Evolutionary conservation across 2,329 filamentous ascomycete genomes (phyloP).

Genomic region (Aspergillus sp.): DNA sequence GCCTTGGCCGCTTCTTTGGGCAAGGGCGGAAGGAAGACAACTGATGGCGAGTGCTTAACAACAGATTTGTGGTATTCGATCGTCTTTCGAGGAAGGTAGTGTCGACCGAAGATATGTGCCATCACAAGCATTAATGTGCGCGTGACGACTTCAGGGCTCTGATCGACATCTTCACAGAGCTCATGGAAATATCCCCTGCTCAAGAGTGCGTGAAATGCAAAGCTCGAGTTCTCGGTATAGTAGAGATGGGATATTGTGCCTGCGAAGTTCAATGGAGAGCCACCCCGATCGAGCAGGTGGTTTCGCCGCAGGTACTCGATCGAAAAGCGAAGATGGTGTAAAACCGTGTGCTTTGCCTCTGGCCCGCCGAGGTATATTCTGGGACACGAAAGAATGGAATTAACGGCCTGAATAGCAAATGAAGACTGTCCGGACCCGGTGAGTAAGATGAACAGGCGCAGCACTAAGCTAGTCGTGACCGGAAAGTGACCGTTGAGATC

Average conservation of each 20-base stretch:
- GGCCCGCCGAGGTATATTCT: conserved; percentile 69
- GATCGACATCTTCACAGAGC: conserved; percentile 59
- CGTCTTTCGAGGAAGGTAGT: conserved; percentile 45
- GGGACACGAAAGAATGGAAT: conserved; percentile 69
- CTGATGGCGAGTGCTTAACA: conserved; percentile 59
- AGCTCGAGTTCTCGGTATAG: conserved; percentile 72
- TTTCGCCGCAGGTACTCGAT: conserved; percentile 75
- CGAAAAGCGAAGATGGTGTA: conserved; percentile 76
- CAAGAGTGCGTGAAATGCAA: conserved; percentile 73
- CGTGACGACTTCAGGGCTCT: conserved; percentile 51
- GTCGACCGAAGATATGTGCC: conserved; percentile 67
- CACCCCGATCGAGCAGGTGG: conserved; percentile 60
- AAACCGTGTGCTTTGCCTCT: conserved; percentile 65
- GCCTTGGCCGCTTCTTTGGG: conserved; percentile 58
- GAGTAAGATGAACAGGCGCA: conserved; percentile 67
- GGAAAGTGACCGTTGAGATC: conserved; percentile 77
- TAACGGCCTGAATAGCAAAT: conserved; percentile 63
- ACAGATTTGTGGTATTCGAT: conserved; percentile 38
- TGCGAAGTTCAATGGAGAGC: conserved; percentile 70
- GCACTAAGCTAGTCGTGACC: conserved; percentile 69
- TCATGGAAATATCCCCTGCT: conserved; percentile 68
- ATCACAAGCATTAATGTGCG: conserved; percentile 67
- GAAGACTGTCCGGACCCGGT: conserved; percentile 63
- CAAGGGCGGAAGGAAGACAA: conserved; percentile 65
- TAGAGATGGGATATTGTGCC: conserved; percentile 71